Evolutionary conservation across 192 early-diverging fungal genomes (phyloP).

Genomic region (Backusella australiensis): DNA sequence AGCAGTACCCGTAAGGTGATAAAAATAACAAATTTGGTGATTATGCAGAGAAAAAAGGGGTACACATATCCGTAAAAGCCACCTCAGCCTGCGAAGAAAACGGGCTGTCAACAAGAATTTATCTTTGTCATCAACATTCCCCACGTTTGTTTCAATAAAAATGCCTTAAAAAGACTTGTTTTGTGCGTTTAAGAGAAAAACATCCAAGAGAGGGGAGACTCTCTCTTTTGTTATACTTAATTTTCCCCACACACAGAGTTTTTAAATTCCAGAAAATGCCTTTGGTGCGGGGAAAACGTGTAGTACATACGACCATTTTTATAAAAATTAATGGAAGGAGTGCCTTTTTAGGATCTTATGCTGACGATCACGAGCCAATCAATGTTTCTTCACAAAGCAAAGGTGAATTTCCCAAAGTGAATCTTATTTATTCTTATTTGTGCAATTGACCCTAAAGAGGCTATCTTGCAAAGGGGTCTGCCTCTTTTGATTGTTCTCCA

Average conservation of each 20-base stretch:
- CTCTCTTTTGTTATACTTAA: background rate
- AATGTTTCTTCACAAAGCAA: background rate
- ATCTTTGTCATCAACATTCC: conserved; percentile 3
- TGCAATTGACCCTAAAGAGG: background rate
- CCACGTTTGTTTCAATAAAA: conserved; percentile 1
- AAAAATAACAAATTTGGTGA: background rate
- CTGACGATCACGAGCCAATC: background rate
- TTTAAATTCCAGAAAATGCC: background rate
- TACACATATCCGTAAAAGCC: background rate
- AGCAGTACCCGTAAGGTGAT: background rate
- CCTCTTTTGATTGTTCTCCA: background rate
- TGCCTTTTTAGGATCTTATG: background rate
- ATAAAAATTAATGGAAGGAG: background rate
- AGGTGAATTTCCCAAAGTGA: background rate
- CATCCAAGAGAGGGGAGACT: background rate
- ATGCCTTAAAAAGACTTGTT: background rate
- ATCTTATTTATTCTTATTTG: background rate
- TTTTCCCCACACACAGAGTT: background rate
- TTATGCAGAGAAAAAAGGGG: background rate
- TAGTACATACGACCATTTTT: background rate
- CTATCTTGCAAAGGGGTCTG: background rate
- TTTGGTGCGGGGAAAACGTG: background rate
- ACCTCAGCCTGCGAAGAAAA: background rate
- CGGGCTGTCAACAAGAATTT: background rate
- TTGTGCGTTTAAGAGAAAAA: background rate